These are phyloP conservation scores for Cytospora mali DNA, from an alignment of 2,329 filamentous ascomycete genomes.

Conservation along the genomic window DNA sequence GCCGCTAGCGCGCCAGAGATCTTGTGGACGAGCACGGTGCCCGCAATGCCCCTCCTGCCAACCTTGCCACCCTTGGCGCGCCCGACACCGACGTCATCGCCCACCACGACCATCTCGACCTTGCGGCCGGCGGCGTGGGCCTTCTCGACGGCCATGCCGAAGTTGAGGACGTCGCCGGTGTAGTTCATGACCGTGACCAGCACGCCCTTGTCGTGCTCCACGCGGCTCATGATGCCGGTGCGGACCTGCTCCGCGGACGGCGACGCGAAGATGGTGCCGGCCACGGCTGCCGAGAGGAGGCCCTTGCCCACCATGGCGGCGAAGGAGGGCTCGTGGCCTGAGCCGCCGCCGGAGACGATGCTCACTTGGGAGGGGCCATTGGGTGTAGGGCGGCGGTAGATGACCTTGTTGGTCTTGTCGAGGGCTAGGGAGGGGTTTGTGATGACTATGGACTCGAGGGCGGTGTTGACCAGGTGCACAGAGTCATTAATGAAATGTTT, in stretches of 20 bases:
- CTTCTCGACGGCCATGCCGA: conserved; percentile 92
- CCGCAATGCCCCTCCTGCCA: conserved; percentile 85
- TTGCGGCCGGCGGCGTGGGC: conserved; percentile 76
- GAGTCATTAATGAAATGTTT: conserved; percentile 94
- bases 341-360: conserved; percentile 84
- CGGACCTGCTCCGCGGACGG: conserved; percentile 80
- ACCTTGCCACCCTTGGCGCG: conserved; percentile 85
- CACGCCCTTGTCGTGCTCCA: conserved; percentile 67
- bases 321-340: conserved; percentile 89
- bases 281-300: conserved; percentile 78
- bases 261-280: conserved; percentile 81
- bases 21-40: conserved; percentile 90
- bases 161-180: conserved; percentile 87
- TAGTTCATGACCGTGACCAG: conserved; percentile 96
- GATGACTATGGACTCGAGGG: conserved; percentile 75
- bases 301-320: conserved; percentile 82
- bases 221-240: conserved; percentile 70
- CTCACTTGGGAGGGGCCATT: conserved; percentile 65
- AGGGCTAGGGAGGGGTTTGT: conserved; percentile 84
- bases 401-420: conserved; percentile 78
- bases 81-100: conserved; percentile 90
- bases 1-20: conserved; percentile 83
- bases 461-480: conserved; percentile 73
- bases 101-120: conserved; percentile 89
- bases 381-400: conserved; percentile 68